Evolutionary conservation across 345 rosid genomes (phyloP), one percentile per base, ranked within the genome.

Genomic region (Durio zibethinus): DNA sequence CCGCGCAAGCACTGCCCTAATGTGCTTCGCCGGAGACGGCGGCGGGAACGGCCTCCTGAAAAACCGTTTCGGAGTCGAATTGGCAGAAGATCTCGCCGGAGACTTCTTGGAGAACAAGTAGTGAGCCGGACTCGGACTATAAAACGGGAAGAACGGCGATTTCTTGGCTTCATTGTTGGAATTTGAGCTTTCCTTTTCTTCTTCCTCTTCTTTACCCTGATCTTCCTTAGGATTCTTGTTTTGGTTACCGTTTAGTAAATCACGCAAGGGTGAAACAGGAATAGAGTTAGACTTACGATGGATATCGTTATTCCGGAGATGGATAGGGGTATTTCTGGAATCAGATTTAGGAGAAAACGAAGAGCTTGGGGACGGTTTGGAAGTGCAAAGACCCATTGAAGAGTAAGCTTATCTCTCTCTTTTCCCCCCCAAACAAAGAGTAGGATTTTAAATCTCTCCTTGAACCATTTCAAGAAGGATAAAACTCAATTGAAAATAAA

Each of bases 11-110:
- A 94, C 88, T 1, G 99, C 90, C 77, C 87, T 82, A 52, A 96
- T 91, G 82, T 96, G 97, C 85, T 91, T 96, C 4, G 99, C 97
- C n/a, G 98, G 99, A 2, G 98, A 93, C 0, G 97, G 99, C 43
- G 99, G 98, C 2, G 97, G 97, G 75, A 95, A 91, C 4, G 97
- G 93, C 47, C 89, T 78, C 78, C 81, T 90, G 83, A 96, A 96
- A 79, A 92, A 82, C 77, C 97, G 72, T 57, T 76, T 87, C 1
- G 98, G 99, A 7, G 98, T 96, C 2, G 97, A 87, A 80, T 86
- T 80, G 81, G 92, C 89, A 82, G 98, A 86, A 79, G 93, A 88
- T 80, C 89, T 92, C 76, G 82, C 91, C 77, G 91, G 90, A 76
- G 97, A 88, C 84, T 90, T 92, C 84, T 87, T 91, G 76, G 91